Percentiles rank a stretch among this genome's conserved stretches.
phyloP scores from a whole-genome alignment of 768 basidiomycete species.

The Auricularia auricula-judae region DNA sequence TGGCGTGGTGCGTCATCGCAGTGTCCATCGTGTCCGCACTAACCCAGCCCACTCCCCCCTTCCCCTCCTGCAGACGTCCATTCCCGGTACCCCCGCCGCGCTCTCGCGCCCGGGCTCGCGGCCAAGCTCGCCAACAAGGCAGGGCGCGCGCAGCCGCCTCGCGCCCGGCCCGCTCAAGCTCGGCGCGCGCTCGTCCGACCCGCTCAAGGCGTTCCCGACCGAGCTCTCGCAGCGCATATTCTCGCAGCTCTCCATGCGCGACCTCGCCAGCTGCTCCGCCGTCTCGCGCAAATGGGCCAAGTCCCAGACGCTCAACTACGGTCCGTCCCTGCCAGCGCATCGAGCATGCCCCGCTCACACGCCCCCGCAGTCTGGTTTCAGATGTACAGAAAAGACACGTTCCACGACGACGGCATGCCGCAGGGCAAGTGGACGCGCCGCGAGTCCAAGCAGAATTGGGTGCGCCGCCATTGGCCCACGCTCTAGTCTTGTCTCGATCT shows the following conservation, averaged over 20 bases:
- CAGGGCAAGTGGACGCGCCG: slow-evolving; percentile 85
- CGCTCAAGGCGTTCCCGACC: slow-evolving; percentile 63
- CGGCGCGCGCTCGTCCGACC: slow-evolving; percentile 33
- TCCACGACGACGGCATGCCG: slow-evolving; percentile 68
- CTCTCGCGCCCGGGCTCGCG: slow-evolving; percentile 39
- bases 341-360: background rate
- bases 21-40: background rate
- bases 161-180: slow-evolving; percentile 38
- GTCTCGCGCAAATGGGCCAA: slow-evolving; percentile 82
- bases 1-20: slow-evolving; percentile 12
- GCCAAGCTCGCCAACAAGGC: slow-evolving; percentile 14
- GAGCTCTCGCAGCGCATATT: slow-evolving; percentile 77
- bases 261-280: slow-evolving; percentile 66
- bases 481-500: background rate
- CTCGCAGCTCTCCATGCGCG: slow-evolving; percentile 41
- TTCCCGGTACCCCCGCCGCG: slow-evolving; percentile 5
- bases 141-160: slow-evolving; percentile 35
- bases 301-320: slow-evolving; percentile 86
- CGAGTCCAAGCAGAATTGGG: slow-evolving; percentile 94
- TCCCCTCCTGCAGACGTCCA: background rate
- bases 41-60: background rate
- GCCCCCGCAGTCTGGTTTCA: slow-evolving; percentile 77
- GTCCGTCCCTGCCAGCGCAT: slow-evolving; percentile 27
- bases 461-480: slow-evolving; percentile 18
- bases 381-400: slow-evolving; percentile 77